Conservation (phyloP, 768 basidiomycete genomes). For the Chalciporus piperatus region DNA sequence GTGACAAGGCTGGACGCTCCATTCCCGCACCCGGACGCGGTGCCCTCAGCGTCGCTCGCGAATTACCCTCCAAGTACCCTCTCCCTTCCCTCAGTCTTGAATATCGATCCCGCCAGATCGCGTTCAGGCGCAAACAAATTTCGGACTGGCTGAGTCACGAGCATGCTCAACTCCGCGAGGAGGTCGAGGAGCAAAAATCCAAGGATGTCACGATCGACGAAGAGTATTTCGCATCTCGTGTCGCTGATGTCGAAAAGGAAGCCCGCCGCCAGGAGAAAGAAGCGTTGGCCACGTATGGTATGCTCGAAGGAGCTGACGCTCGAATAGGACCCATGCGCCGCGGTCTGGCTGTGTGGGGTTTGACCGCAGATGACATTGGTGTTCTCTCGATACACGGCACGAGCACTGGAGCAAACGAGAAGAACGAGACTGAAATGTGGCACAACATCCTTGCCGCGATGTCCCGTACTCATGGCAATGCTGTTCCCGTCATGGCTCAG, state of each 20-base stretch:
- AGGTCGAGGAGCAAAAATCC: constrained; percentile 60
- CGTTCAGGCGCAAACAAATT: constrained; percentile 94
- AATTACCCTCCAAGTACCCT: constrained; percentile 76
- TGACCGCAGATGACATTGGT: constrained; percentile 90
- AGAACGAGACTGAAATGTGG: constrained; percentile 97
- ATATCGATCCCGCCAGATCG: constrained; percentile 90
- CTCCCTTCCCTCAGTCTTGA: constrained; percentile 77
- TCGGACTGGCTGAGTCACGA: constrained; percentile 93
- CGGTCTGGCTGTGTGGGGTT: constrained; percentile 94
- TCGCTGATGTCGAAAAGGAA: constrained; percentile 86
- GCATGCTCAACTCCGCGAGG: constrained; percentile 77
- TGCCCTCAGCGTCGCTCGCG: constrained; percentile 83
- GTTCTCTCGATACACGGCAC: constrained; percentile 89
- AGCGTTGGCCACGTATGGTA: constrained; percentile 89
- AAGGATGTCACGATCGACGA: constrained; percentile 52
- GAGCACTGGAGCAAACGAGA: constrained; percentile 88
- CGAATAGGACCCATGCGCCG: constrained; percentile 89
- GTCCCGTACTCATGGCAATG: constrained; percentile 89
- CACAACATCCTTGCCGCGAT: constrained; percentile 90
- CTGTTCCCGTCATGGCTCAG: constrained; percentile 96
- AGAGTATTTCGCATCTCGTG: constrained; percentile 70
- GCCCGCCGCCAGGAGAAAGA: constrained; percentile 91
- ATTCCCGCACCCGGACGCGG: constrained; percentile 97
- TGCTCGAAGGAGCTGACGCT: constrained; percentile 87
- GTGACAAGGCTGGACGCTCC: constrained; percentile 98